phyloP scores from a whole-genome alignment of 345 rosid genomes.

The Salix brachista region DNA sequence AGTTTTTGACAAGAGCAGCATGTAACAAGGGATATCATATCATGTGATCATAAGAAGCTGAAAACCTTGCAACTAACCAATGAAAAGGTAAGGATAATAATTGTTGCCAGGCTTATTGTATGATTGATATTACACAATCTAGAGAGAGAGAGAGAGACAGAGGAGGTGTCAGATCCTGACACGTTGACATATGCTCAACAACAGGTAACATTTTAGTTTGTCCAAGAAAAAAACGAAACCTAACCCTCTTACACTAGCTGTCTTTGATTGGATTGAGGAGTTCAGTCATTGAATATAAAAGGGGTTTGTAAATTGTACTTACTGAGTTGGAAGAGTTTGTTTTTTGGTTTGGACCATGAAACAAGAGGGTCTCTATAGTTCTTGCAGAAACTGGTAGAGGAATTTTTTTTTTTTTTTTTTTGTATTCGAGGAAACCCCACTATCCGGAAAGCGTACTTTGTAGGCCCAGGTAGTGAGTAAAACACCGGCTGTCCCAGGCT shows the following conservation, averaged over 20 bases:
- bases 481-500: too few relatives aligned
- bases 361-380: constrained; percentile 8
- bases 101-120: constrained; percentile 21
- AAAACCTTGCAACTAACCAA: constrained; percentile 22
- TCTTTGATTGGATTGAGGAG: constrained; percentile 11
- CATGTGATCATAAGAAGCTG: constrained; percentile 5
- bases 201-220: constrained; percentile 10
- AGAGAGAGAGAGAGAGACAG: background rate
- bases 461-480: too few relatives aligned
- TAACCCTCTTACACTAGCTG: constrained; percentile 23
- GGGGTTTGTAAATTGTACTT: background rate
- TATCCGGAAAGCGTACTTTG: too few relatives aligned
- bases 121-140: constrained; percentile 14
- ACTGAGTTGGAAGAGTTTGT: background rate
- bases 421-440: too few relatives aligned
- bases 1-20: background rate
- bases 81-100: constrained; percentile 10
- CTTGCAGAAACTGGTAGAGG: constrained; percentile 6
- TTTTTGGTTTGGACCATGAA: background rate
- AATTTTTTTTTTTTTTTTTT: too few relatives aligned
- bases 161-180: constrained; percentile 29
- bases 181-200: constrained; percentile 11
- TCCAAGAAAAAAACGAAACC: constrained; percentile 4
- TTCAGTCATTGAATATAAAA: background rate
- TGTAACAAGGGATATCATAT: constrained; percentile 11